Evolutionary conservation across 345 rosid species (phyloP).

Genomic region (Punica granatum): DNA sequence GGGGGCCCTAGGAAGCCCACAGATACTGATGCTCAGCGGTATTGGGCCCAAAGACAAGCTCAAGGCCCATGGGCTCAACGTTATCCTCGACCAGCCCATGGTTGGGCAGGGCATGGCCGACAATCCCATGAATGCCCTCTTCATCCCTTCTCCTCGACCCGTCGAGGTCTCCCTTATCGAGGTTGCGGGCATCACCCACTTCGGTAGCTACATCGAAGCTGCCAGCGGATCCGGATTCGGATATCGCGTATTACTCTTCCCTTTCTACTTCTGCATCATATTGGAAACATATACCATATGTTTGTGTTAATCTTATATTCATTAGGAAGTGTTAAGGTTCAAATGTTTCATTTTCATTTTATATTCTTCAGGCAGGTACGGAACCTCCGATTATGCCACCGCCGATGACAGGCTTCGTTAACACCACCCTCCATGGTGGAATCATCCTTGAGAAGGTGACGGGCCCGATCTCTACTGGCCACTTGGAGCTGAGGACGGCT

Average conservation of each 20-base stretch:
- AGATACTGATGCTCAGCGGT: slow-evolving; percentile 68
- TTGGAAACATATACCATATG: too few species aligned
- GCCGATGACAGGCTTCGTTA: slow-evolving; percentile 19
- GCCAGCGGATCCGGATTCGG: slow-evolving; percentile 49
- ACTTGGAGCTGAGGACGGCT: slow-evolving; percentile 42
- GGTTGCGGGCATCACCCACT: slow-evolving; percentile 56
- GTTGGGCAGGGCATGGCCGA: slow-evolving; percentile 86
- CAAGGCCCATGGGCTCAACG: slow-evolving; percentile 30
- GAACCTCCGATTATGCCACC: slow-evolving; percentile 12
- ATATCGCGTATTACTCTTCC: slow-evolving; percentile 12
- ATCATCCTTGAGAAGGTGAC: slow-evolving; percentile 38
- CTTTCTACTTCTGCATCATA: too few species aligned
- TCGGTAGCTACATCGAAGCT: slow-evolving; percentile 46
- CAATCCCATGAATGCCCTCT: slow-evolving; percentile 63
- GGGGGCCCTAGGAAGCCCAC: slow-evolving; percentile 88
- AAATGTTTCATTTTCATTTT: neutral
- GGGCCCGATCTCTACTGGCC: slow-evolving; percentile 57
- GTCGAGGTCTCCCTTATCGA: slow-evolving; percentile 57
- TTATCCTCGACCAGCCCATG: slow-evolving; percentile 49
- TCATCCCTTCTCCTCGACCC: slow-evolving; percentile 50
- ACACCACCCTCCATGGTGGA: slow-evolving; percentile 25
- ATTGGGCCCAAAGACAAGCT: slow-evolving; percentile 60
- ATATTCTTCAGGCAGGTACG: slow-evolving; percentile 16
- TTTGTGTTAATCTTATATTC: too few species aligned
- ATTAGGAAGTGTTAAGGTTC: too few species aligned